A percentile compares a stretch with the other conserved stretches of the same genome.
phyloP scores from a whole-genome alignment of 2,329 filamentous ascomycete species.

The Pleochaeta shiraiana region DNA sequence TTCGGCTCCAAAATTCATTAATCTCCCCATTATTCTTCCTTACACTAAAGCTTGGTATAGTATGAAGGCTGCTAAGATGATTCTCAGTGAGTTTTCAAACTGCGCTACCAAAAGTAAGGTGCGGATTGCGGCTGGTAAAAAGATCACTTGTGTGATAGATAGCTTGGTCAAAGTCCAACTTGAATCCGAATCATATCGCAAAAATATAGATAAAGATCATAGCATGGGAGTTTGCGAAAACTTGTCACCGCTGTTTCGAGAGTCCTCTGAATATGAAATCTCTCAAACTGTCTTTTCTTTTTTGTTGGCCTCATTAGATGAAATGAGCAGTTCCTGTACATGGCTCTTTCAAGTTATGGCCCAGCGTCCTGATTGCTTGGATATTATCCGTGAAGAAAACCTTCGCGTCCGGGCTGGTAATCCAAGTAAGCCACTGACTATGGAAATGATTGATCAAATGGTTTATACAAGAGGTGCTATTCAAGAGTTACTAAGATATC shows the following conservation, averaged over 20 bases:
- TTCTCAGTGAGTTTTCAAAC: conserved; percentile 70
- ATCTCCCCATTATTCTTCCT: conserved; percentile 91
- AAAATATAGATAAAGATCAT: conserved; percentile 53
- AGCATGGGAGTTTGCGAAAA: conserved; percentile 50
- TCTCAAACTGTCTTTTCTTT: conserved; percentile 89
- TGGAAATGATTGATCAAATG: conserved; percentile 78
- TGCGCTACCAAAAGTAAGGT: conserved; percentile 88
- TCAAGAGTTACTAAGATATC: conserved; percentile 77
- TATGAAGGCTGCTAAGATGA: conserved; percentile 87
- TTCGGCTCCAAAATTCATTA: conserved; percentile 86
- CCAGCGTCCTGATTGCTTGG: conserved; percentile 78
- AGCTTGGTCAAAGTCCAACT: conserved; percentile 81
- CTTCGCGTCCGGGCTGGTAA: conserved; percentile 54
- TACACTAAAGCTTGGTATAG: conserved; percentile 96
- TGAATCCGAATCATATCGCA: conserved; percentile 60
- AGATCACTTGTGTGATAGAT: conserved; percentile 85
- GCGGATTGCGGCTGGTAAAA: conserved; percentile 71
- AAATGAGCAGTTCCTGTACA: conserved; percentile 77
- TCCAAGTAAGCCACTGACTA: conserved; percentile 42
- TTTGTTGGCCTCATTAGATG: conserved; percentile 93
- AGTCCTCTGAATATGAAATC: conserved; percentile 82
- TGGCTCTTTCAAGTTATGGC: conserved; percentile 94
- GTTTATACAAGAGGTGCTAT: conserved; percentile 82
- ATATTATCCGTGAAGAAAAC: conserved; percentile 84
- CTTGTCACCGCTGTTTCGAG: conserved; percentile 60